These are phyloP conservation scores for Saccharomyces hybrid DNA, from an alignment of 1,139 yeast species.

Conservation along the genomic window DNA sequence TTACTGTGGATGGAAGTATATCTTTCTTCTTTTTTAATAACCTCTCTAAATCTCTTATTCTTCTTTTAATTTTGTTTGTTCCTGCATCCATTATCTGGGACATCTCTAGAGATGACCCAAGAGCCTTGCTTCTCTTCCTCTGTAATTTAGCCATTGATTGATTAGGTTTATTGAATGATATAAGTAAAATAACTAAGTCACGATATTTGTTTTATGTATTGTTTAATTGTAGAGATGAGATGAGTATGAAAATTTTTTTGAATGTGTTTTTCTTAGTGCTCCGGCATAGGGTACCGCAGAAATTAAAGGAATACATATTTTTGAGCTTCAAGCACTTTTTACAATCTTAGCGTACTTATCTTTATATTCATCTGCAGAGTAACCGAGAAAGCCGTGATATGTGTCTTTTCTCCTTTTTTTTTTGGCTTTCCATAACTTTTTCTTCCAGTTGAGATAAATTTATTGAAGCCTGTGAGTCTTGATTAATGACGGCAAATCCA, in stretches of 20 bases:
- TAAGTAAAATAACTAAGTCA: neutral
- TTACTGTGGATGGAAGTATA: constrained; percentile 64
- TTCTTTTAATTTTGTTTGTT: constrained; percentile 57
- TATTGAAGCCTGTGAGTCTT: neutral
- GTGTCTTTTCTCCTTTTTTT: constrained; percentile 1
- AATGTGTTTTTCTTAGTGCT: neutral
- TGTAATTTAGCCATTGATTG: constrained; percentile 8
- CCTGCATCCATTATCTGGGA: constrained; percentile 34
- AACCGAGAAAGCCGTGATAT: constrained; percentile 6
- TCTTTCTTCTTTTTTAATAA: constrained; percentile 47
- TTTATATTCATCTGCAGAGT: neutral
- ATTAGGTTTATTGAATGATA: neutral
- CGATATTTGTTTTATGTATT: neutral
- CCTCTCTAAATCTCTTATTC: constrained; percentile 80
- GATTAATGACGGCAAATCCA: constrained; percentile 26
- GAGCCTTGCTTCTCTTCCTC: constrained; percentile 12
- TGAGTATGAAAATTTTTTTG: neutral
- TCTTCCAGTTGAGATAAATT: neutral
- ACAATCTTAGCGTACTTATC: neutral
- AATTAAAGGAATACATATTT: neutral
- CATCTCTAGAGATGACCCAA: constrained; percentile 29
- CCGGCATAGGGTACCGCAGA: neutral
- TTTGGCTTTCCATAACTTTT: neutral
- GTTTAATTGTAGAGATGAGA: neutral
- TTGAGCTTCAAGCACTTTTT: neutral